Evolutionary conservation across 1,284 basidiomycete genomes (phyloP), one percentile per base, ranked within the genome.

Genomic region (Cryptococcus hybrid): DNA sequence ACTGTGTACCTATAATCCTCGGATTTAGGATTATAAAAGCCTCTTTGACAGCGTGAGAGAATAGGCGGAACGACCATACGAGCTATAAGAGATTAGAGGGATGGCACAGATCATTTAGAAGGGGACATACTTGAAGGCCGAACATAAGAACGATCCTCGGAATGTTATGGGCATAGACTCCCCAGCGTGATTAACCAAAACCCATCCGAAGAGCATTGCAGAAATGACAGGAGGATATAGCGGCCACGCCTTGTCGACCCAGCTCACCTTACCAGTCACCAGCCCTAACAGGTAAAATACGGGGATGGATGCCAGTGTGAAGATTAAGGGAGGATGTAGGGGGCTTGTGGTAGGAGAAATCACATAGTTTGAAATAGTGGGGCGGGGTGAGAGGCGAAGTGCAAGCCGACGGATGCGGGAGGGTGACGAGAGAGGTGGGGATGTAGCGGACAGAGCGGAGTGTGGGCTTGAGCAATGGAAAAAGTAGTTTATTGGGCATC

Each of bases 1-100:
- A 91, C 78, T 2, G 82, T 84, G 89, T 93, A 97, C 36, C 94
- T 88, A 71, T 98, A 97, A 76, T 97, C 94, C 74, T 91, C 90
- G n/a, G 59, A 68, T 63, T 47, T 70, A 57, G 69, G 66, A 54
- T 81, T 84, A 76, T 93, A 94, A 37, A 97, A 82, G 5, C 90
- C 93, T 54, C 94, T 82, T 92, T 82, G 75, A 85, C 86, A 0
- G 92, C 89, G 74, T 97, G 92, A 70, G 88, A 91, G 5, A 85
- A 86, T 50, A 97, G 79, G 47, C 92, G 86, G 13, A 62, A 54
- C 1, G 65, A 88, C 89, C 89, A 91, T 7, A 80, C 56, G 4
- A 80, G 61, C 83, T 85, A 61, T 9, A 51, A 11, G 44, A 52
- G 36, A 47, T 24, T 45, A 35, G 18, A 24, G 24, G 24, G 24